Percentiles rank a stretch among this genome's conserved stretches.
These are phyloP conservation scores for Sporothrix schenckii DNA, from an alignment of 2,329 filamentous ascomycete genomes.

Conservation along the genomic window DNA sequence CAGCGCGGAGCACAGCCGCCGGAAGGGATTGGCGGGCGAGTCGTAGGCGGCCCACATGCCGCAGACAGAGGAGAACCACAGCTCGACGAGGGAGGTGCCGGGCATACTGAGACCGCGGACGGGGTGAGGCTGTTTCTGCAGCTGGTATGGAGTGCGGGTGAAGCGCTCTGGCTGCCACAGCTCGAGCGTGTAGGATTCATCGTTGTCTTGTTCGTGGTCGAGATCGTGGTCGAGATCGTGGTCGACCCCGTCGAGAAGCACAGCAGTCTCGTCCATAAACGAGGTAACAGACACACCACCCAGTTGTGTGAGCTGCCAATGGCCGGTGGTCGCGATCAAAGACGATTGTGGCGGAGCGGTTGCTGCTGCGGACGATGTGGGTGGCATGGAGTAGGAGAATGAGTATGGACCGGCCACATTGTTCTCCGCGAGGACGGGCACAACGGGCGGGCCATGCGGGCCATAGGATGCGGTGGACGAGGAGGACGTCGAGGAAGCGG, in stretches of 20 bases:
- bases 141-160: not conserved
- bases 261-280: not conserved
- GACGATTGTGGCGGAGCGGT: not conserved
- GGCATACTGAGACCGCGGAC: conserved; percentile 26
- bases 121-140: not conserved
- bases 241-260: not conserved
- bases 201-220: not conserved
- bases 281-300: not conserved
- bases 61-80: conserved; percentile 49
- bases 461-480: not conserved
- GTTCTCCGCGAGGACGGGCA: not conserved
- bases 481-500: not conserved
- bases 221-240: not conserved
- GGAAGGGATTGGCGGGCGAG: conserved; percentile 47
- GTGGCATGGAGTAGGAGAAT: not conserved
- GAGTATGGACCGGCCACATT: not conserved
- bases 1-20: conserved; percentile 45
- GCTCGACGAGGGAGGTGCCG: conserved; percentile 42
- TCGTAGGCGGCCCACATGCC: conserved; percentile 49
- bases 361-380: not conserved
- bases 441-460: not conserved
- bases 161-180: conserved; percentile 30
- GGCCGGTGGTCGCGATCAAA: not conserved
- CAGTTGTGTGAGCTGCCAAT: not conserved
- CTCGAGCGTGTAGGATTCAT: conserved; percentile 23